Evolutionary conservation across 306 rosid genomes (phyloP), one percentile per base, ranked within the genome.

Genomic region (Benincasa hispida): DNA sequence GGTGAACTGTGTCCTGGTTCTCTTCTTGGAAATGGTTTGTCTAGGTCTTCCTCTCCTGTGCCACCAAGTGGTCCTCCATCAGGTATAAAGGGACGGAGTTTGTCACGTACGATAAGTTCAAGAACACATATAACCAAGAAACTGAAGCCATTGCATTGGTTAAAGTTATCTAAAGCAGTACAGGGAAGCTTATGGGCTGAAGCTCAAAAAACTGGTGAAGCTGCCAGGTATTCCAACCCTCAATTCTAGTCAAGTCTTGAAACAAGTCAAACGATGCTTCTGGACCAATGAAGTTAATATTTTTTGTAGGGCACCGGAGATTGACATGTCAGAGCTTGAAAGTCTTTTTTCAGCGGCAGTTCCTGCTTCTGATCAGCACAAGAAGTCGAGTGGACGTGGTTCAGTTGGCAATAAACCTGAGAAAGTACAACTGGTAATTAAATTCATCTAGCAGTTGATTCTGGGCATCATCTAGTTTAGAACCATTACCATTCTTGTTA

Each of bases 131-230:
- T 84, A 81, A 51, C 85, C 58, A 93, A 91, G 83, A 93, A 90
- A 81, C 72, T 93, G 91, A 93, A 91, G 84, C 98, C 96, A 27
- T 81, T 93, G 87, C 94, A 93, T 81, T 93, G 98, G 98, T 80
- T 90, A 84, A 93, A 93, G 80, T 54, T 93, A 79, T 80, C 96
- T 9, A 88, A 92, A 86, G 96, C 96, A 68, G 89, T 85, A 73
- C 87, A 85, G 78, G 98, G 98, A 85, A 93, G 97, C 84, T 81
- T 93, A 83, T 93, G 98, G 98, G 97, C 87, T 15, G 98, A 93
- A 85, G 76, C 97, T n/a, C 91, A 87, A 68, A 93, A 91, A 81
- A 84, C 83, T 77, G 89, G 90, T 21, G 96, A 91, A 84, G 89
- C 79, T 80, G 53, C 93, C 81, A 90, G 84, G 98, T 93, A 91